A percentile compares a stretch with the other conserved stretches of the same genome.
These are phyloP conservation scores for Sordariomycetes sp. DNA, from an alignment of 2,329 filamentous ascomycete species.

Conservation along the genomic window DNA sequence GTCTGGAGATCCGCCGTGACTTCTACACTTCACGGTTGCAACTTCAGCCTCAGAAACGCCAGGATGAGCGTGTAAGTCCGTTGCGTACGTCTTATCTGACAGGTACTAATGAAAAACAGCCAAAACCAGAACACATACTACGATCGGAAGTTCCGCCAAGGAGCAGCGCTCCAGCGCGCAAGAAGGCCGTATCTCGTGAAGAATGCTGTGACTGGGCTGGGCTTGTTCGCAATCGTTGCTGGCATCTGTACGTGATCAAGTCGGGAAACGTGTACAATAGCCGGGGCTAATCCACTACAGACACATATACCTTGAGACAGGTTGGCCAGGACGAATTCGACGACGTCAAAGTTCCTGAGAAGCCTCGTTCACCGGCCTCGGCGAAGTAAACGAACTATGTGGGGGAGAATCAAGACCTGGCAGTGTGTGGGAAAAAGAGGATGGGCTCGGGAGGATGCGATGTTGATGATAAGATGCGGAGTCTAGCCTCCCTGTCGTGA, in stretches of 20 bases:
- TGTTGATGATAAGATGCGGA: too few species aligned
- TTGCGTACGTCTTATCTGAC: too few species aligned
- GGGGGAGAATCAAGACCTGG: not conserved
- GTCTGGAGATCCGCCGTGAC: not conserved
- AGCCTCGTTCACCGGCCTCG: conserved; percentile 42
- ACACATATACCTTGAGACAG: conserved; percentile 61
- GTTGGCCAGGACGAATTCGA: conserved; percentile 96
- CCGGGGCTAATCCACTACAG: conserved; percentile 18
- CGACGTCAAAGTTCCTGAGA: conserved; percentile 82
- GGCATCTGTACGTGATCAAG: conserved; percentile 61
- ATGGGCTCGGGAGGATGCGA: too few species aligned
- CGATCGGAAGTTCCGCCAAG: conserved; percentile 76
- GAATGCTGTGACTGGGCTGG: conserved; percentile 75
- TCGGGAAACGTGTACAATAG: not conserved
- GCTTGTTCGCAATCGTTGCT: conserved; percentile 65
- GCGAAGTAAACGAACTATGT: conserved; percentile 14
- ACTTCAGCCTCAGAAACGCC: too few species aligned
- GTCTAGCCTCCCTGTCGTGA: too few species aligned
- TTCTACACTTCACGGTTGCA: not conserved
- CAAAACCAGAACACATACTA: conserved; percentile 84
- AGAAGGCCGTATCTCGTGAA: conserved; percentile 86
- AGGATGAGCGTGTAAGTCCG: too few species aligned
- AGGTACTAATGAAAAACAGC: too few species aligned
- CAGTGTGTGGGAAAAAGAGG: not conserved
- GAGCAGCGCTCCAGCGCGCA: conserved; percentile 81